These are phyloP conservation scores for Rhinocladiella mackenziei DNA, from an alignment of 2,329 filamentous ascomycete genomes.

Conservation along the genomic window DNA sequence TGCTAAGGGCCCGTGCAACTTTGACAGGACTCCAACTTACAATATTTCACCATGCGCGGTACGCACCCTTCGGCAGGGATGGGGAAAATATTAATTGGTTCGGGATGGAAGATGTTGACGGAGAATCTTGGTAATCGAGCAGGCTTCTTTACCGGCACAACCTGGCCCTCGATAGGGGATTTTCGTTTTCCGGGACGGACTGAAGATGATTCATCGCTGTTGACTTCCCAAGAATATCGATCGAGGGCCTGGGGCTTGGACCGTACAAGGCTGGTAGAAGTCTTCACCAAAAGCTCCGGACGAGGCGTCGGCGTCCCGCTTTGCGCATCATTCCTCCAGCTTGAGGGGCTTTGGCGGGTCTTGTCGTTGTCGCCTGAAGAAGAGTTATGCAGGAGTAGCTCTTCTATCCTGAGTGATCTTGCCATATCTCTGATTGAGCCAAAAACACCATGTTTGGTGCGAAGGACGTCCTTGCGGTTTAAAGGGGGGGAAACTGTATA, in stretches of 20 bases:
- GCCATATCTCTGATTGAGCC: slow-evolving; percentile 11
- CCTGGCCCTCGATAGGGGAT: slow-evolving; percentile 15
- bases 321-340: slow-evolving; percentile 3
- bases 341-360: neutral
- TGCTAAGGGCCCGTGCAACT: too few species aligned
- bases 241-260: slow-evolving; percentile 4
- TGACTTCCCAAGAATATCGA: slow-evolving; percentile 11
- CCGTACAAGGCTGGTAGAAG: slow-evolving; percentile 9
- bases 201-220: slow-evolving; percentile 6
- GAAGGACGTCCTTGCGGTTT: neutral
- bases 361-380: neutral
- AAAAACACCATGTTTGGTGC: neutral
- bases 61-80: slow-evolving; percentile 19
- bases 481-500: too few species aligned
- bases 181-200: slow-evolving; percentile 15
- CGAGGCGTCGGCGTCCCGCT: slow-evolving; percentile 6
- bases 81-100: slow-evolving; percentile 17
- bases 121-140: slow-evolving; percentile 16
- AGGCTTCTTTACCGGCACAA: slow-evolving; percentile 3
- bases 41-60: slow-evolving; percentile 22
- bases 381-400: slow-evolving; percentile 5
- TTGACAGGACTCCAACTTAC: too few species aligned
- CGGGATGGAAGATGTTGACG: slow-evolving; percentile 21
- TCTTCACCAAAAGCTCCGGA: slow-evolving; percentile 13
- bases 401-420: slow-evolving; percentile 17